These are phyloP conservation scores for Teratosphaeria destructans DNA, from an alignment of 2,329 filamentous ascomycete genomes.

Conservation along the genomic window DNA sequence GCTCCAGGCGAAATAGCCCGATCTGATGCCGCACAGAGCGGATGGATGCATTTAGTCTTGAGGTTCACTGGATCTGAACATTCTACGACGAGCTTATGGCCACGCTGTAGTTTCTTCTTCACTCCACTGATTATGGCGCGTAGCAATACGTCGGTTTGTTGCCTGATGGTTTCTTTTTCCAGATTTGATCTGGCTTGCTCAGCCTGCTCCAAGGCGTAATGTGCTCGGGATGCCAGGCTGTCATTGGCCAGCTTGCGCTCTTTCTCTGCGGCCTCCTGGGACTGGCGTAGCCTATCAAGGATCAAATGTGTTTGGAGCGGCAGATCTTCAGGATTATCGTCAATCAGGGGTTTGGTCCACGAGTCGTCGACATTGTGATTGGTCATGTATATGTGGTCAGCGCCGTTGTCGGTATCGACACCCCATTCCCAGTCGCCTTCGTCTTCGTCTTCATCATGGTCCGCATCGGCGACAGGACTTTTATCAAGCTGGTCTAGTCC, in stretches of 20 bases:
- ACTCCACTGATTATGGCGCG: constrained; percentile 3
- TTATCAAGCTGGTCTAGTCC: neutral
- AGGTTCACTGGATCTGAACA: neutral
- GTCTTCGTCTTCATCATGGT: neutral
- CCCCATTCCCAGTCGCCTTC: neutral
- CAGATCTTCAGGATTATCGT: neutral
- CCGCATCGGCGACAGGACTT: neutral
- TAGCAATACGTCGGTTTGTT: neutral
- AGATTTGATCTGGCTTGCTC: neutral
- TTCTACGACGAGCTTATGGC: constrained; percentile 3
- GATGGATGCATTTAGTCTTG: constrained; percentile 1
- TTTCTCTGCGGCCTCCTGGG: neutral
- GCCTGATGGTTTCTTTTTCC: neutral
- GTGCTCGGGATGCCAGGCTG: neutral
- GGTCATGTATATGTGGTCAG: constrained; percentile 4
- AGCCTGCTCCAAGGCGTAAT: neutral
- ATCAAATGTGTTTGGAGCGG: neutral
- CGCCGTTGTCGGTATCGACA: constrained; percentile 3
- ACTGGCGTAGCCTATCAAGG: neutral
- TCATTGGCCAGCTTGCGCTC: neutral
- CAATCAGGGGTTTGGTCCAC: neutral
- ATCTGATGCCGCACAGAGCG: neutral
- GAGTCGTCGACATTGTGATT: neutral
- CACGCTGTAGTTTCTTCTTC: constrained; percentile 1
- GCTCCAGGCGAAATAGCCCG: neutral